Evolutionary conservation across 805 yeast species (phyloP).

Genomic region (Yarrowia yakushimensis): DNA sequence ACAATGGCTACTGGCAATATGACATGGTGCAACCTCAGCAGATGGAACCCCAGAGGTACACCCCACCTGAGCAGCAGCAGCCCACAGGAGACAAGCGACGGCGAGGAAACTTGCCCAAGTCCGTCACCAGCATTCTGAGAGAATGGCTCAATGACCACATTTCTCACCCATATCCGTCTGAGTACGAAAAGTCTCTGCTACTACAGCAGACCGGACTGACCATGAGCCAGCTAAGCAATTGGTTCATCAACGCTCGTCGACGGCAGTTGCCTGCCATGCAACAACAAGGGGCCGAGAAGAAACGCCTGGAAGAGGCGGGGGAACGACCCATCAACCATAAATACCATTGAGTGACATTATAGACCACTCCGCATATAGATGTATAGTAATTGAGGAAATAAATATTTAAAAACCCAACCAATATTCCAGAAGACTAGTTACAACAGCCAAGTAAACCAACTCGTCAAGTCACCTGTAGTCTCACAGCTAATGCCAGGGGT

Average conservation of each 20-base stretch:
- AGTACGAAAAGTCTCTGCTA: constrained; percentile 67
- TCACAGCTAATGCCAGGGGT: background rate
- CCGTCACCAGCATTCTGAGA: constrained; percentile 66
- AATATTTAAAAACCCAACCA: background rate
- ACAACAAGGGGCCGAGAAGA: constrained; percentile 23
- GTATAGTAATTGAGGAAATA: constrained; percentile 19
- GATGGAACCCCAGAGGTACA: constrained; percentile 15
- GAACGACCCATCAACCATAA: constrained; percentile 13
- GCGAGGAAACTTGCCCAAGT: constrained; percentile 75
- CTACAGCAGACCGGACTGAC: constrained; percentile 72
- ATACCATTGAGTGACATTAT: constrained; percentile 19
- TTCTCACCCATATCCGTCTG: constrained; percentile 81
- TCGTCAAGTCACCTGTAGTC: background rate
- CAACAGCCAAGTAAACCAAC: background rate
- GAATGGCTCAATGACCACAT: constrained; percentile 72
- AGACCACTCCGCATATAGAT: constrained; percentile 24
- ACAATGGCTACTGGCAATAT: background rate
- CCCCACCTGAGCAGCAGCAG: constrained; percentile 14
- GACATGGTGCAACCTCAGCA: constrained; percentile 12
- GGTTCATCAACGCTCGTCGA: constrained; percentile 87
- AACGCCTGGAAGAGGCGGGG: constrained; percentile 9
- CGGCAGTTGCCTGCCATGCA: constrained; percentile 51
- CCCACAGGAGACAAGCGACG: constrained; percentile 34
- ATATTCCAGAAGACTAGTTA: background rate
- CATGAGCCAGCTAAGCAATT: constrained; percentile 74